These are phyloP conservation scores for Boletus sp. DNA, from an alignment of 768 basidiomycete species.

Conservation along the genomic window DNA sequence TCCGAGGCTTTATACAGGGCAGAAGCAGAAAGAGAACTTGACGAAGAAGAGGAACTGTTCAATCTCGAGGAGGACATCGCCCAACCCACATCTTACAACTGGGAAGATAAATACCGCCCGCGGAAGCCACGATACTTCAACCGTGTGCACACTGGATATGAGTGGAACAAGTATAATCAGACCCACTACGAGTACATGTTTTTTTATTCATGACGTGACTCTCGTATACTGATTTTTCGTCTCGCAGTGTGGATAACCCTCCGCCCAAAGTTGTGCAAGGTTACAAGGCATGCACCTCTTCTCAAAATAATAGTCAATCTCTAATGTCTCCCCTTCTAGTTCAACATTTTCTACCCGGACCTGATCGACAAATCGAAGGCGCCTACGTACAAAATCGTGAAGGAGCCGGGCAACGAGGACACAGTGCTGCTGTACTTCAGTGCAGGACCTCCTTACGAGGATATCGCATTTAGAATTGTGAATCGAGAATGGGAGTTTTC, in stretches of 20 bases:
- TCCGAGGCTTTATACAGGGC: conserved; percentile 90
- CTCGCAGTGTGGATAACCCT: conserved; percentile 87
- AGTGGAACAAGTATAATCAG: conserved; percentile 99
- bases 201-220: background rate
- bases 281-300: conserved; percentile 66
- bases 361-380: conserved; percentile 98
- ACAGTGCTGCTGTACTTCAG: conserved; percentile 92
- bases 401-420: conserved; percentile 92
- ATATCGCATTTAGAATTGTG: conserved; percentile 97
- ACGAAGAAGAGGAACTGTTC: conserved; percentile 95
- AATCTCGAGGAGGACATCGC: conserved; percentile 88
- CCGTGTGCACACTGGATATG: conserved; percentile 97
- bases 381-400: conserved; percentile 94
- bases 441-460: conserved; percentile 97
- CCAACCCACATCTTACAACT: conserved; percentile 86
- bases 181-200: conserved; percentile 90
- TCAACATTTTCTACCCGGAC: conserved; percentile 99
- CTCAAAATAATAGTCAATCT: background rate
- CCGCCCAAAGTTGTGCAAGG: conserved; percentile 99
- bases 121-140: conserved; percentile 99
- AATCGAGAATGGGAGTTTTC: conserved; percentile 99
- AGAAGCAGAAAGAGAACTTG: conserved; percentile 88
- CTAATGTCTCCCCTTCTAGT: conserved; percentile 41
- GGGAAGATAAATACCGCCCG: conserved; percentile 98
- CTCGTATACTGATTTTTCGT: conserved; percentile 13